Base-by-base conservation (phyloP, 495 filamentous ascomycete species). In the Endocarpon pusillum region DNA sequence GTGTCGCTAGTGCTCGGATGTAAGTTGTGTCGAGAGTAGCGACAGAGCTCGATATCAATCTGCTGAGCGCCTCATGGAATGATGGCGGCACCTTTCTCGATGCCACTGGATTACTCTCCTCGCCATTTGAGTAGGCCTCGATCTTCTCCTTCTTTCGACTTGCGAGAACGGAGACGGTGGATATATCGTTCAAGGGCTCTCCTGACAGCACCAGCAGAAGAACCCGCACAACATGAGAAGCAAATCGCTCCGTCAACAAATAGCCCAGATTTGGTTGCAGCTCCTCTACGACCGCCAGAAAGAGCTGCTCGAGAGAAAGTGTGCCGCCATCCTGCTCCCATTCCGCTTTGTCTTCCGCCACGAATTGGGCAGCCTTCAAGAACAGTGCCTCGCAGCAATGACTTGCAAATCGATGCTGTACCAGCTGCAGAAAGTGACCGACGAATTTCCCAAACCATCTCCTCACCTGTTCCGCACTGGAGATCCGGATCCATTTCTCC, bases 311-410 rank as follows among this genome's bases (percentile, higher is more conserved):
- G 67, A 94, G 79, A 12, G 75, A 75, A 3, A 70, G 57, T 33
- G 63, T 50, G 19, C 48, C 40, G 33, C 55, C 53, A 4, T 50
- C 42, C 16, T 55, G 47, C n/a, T 54, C 51, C 24, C 58, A 52
- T 8, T 61, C 51, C 21, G 67, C 58, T 33, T 64, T 68, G 34
- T 82, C 51, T 51, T 86, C 80, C 15, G 75, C 78, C 17, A 93
- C 78, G 4, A 79, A 58, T 0, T 78, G 73, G 12, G 85, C 86
- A 6, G 79, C 76, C 36, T 77, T 69, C 22, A 84, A 61, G 46
- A 97, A 94, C 7, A 97, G 63, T 11, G 80, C 84, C 58, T 97
- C 89, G 53, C 87, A 94, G 49, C 86, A 96, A 56, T 97, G 89
- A 34, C 81, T 83, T 3, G 89, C 89, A 48, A 97, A 97, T 19